Evolutionary conservation across 306 rosid genomes (phyloP).

Genomic region (Hippophae gyantsensis): DNA sequence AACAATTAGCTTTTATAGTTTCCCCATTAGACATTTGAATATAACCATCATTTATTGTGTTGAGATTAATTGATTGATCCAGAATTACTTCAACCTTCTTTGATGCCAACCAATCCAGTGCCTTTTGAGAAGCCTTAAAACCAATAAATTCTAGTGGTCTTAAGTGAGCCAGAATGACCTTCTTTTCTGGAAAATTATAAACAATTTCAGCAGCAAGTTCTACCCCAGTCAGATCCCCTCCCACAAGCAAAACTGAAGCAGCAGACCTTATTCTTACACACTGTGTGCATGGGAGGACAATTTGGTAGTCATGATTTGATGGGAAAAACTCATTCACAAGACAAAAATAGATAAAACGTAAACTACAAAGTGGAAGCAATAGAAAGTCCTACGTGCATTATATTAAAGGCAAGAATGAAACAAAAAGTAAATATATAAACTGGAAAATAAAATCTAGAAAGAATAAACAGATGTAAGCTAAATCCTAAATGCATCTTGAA

Average conservation of each 20-base stretch:
- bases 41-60: constrained; percentile 12
- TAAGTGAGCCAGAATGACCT: constrained; percentile 24
- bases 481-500: neutral
- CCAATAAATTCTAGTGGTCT: constrained; percentile 36
- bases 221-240: constrained; percentile 42
- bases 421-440: too few species aligned
- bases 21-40: constrained; percentile 25
- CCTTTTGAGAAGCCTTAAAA: constrained; percentile 31
- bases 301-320: neutral
- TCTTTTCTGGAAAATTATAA: constrained; percentile 27
- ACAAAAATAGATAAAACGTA: neutral
- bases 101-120: constrained; percentile 32
- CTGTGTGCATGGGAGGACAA: constrained; percentile 14
- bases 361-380: neutral
- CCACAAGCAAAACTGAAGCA: constrained; percentile 24
- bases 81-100: constrained; percentile 36
- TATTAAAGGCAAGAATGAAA: too few species aligned
- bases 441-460: too few species aligned
- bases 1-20: constrained; percentile 33
- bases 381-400: too few species aligned
- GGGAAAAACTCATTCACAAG: neutral
- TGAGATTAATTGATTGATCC: constrained; percentile 23
- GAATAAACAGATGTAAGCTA: too few species aligned
- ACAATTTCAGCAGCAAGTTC: constrained; percentile 40
- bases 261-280: constrained; percentile 26